phyloP scores from a whole-genome alignment of 1,284 basidiomycete species.

The Ceratobasidium sp. region DNA sequence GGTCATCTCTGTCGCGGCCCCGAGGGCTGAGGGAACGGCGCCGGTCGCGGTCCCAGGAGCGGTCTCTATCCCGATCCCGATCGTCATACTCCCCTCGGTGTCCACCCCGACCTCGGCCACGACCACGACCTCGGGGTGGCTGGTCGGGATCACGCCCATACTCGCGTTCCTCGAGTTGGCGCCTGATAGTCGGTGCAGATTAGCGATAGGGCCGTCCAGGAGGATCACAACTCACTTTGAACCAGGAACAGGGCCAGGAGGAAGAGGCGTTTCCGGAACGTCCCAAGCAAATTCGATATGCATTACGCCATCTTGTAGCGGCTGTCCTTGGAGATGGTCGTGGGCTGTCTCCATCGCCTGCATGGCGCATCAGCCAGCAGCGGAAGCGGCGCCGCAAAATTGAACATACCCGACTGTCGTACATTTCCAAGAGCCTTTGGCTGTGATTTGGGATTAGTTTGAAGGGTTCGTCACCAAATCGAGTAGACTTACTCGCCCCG shows the following conservation, averaged over 20 bases:
- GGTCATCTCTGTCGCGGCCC: conserved; percentile 22
- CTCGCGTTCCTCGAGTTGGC: conserved; percentile 43
- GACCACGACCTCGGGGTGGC: conserved; percentile 53
- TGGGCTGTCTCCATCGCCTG: conserved; percentile 81
- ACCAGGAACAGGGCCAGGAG: conserved; percentile 55
- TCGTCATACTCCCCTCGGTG: conserved; percentile 30
- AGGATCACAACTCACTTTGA: conserved; percentile 50
- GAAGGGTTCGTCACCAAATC: background rate
- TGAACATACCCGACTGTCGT: conserved; percentile 77
- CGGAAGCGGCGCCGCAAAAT: background rate
- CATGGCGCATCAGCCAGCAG: conserved; percentile 29
- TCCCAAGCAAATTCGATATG: conserved; percentile 93
- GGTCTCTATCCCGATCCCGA: conserved; percentile 36
- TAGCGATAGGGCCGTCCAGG: background rate
- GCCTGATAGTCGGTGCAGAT: conserved; percentile 32
- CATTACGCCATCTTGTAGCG: conserved; percentile 86
- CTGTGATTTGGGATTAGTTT: conserved; percentile 57
- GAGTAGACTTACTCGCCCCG: conserved; percentile 71
- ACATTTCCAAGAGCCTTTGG: conserved; percentile 88
- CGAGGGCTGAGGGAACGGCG: conserved; percentile 37
- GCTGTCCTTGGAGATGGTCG: conserved; percentile 80
- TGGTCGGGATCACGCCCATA: conserved; percentile 63
- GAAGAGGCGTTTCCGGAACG: conserved; percentile 57
- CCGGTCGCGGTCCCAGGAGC: conserved; percentile 36
- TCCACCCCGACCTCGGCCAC: conserved; percentile 52